phyloP scores from a whole-genome alignment of 108 stramenopile genomes.

The Conticribra guillardii region DNA sequence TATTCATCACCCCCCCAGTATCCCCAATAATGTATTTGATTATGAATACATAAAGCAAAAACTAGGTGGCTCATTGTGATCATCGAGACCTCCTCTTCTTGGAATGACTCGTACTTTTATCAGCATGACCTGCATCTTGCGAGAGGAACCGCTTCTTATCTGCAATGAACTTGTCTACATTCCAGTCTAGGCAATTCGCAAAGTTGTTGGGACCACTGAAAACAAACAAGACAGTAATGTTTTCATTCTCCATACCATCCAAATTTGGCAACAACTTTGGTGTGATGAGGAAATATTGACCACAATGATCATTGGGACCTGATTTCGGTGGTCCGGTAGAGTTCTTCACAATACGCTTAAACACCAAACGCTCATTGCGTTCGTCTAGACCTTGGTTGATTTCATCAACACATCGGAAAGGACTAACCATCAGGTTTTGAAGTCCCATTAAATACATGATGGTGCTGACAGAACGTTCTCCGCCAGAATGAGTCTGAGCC shows the following conservation, averaged over 20 bases:
- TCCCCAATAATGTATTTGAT: too few species aligned
- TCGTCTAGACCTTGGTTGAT: conserved; percentile 99
- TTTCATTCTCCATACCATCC: conserved; percentile 91
- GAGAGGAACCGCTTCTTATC: conserved; percentile 30
- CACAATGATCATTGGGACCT: conserved; percentile 59
- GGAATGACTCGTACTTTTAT: neutral
- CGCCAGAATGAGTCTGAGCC: conserved; percentile 93
- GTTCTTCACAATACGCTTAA: conserved; percentile 92
- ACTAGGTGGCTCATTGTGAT: too few species aligned
- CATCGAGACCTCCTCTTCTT: conserved; percentile 26
- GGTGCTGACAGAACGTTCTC: conserved; percentile 94
- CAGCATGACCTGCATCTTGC: conserved; percentile 5
- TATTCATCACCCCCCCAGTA: too few species aligned
- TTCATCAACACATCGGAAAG: conserved; percentile 98
- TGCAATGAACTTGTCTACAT: conserved; percentile 46
- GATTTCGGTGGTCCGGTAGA: conserved; percentile 59
- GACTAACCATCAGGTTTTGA: conserved; percentile 89
- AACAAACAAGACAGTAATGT: conserved; percentile 90
- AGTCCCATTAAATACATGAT: conserved; percentile 99
- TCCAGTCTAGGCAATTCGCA: conserved; percentile 47
- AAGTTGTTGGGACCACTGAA: conserved; percentile 84
- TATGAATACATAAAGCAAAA: too few species aligned
- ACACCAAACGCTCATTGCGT: conserved; percentile 93
- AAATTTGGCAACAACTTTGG: conserved; percentile 97
- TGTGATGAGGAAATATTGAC: conserved; percentile 98